These are phyloP conservation scores for Diutina neorugosa DNA, from an alignment of 1,139 yeast species.

Conservation along the genomic window DNA sequence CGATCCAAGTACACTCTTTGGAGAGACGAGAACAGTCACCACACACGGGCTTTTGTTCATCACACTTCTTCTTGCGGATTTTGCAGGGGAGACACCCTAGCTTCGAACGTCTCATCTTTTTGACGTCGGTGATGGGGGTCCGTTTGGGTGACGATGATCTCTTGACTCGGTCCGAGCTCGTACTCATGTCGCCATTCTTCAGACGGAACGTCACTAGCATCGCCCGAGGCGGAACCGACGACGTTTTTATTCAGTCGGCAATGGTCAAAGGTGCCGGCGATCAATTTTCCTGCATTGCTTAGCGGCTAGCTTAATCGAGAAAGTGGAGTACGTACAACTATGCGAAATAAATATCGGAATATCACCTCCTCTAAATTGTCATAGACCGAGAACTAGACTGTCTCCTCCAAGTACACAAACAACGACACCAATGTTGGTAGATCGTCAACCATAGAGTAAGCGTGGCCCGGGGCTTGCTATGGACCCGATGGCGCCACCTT, in stretches of 20 bases:
- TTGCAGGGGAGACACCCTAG: constrained; percentile 62
- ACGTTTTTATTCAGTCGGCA: not conserved
- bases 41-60: constrained; percentile 51
- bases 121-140: not conserved
- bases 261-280: not conserved
- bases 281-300: not conserved
- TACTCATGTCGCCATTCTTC: not conserved
- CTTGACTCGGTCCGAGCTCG: not conserved
- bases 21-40: constrained; percentile 31
- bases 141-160: not conserved
- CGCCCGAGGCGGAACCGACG: not conserved
- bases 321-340: not conserved
- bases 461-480: no score
- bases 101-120: not conserved
- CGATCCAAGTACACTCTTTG: constrained; percentile 20
- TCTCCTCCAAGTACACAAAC: no score
- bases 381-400: no score
- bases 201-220: constrained; percentile 2
- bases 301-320: not conserved
- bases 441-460: no score
- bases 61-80: constrained; percentile 60
- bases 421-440: no score
- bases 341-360: not conserved
- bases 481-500: no score
- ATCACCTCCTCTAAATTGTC: not conserved